These are phyloP conservation scores for Saxophila tyrrhenica DNA, from an alignment of 495 filamentous ascomycete species.

Conservation along the genomic window DNA sequence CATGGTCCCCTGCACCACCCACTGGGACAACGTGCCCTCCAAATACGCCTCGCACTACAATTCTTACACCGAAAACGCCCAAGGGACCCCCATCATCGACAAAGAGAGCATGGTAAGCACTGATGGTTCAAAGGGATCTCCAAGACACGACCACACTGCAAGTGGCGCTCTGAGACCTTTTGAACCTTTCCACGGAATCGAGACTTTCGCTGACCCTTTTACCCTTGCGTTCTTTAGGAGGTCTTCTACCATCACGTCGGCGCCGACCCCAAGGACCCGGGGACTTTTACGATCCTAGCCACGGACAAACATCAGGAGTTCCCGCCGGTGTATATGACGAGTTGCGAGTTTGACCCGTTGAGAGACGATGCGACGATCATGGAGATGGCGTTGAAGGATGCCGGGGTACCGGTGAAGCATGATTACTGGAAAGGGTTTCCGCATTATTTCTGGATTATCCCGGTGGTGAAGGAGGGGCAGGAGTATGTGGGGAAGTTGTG, in stretches of 20 bases:
- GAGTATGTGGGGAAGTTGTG: slow-evolving; percentile 9
- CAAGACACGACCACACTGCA: too few relatives aligned
- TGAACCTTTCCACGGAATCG: too few relatives aligned
- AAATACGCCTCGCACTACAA: slow-evolving; percentile 21
- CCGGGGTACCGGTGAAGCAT: slow-evolving; percentile 20
- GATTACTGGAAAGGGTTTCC: slow-evolving; percentile 13
- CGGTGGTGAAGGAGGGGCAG: slow-evolving; percentile 7
- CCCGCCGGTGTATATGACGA: slow-evolving; percentile 23
- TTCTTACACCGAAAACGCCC: slow-evolving; percentile 22
- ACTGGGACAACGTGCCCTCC: slow-evolving; percentile 18
- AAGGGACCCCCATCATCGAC: slow-evolving; percentile 20
- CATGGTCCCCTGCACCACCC: slow-evolving; percentile 18
- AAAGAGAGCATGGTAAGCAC: slow-evolving; percentile 14
- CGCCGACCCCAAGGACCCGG: slow-evolving; percentile 15
- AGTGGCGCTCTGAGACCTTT: too few relatives aligned
- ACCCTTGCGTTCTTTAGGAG: too few relatives aligned
- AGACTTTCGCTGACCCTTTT: too few relatives aligned
- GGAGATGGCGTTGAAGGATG: slow-evolving; percentile 20
- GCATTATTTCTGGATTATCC: slow-evolving; percentile 20
- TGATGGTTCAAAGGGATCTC: too few relatives aligned
- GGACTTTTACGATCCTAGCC: slow-evolving; percentile 15
- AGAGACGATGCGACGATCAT: slow-evolving; percentile 24
- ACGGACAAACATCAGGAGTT: slow-evolving; percentile 12
- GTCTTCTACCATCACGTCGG: slow-evolving; percentile 14
- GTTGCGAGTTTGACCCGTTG: slow-evolving; percentile 24